phyloP scores from a whole-genome alignment of 345 rosid species.

The Luvunga scandens region DNA sequence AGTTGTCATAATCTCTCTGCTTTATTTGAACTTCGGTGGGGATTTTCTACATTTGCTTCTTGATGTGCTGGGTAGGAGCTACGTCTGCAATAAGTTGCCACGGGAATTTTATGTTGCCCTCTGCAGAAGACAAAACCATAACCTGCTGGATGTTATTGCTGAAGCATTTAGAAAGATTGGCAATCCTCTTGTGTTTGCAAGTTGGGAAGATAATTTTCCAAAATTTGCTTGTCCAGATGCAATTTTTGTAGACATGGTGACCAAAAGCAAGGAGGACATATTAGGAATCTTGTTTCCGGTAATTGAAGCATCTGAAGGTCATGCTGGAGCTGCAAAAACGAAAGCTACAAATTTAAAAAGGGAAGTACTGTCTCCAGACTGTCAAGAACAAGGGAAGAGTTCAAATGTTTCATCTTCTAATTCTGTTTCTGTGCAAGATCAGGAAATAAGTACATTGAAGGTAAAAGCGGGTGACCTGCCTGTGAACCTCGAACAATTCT shows the following conservation, averaged over 20 bases:
- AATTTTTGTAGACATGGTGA: constrained; percentile 33
- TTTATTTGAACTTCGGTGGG: constrained; percentile 31
- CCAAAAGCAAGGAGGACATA: constrained; percentile 26
- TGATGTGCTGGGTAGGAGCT: constrained; percentile 11
- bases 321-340: neutral
- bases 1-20: constrained; percentile 28
- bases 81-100: constrained; percentile 25
- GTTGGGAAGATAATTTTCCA: constrained; percentile 1
- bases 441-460: neutral
- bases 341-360: neutral
- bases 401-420: neutral
- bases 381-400: constrained; percentile 4
- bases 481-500: neutral
- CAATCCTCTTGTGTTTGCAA: constrained; percentile 35
- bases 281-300: constrained; percentile 23
- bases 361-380: neutral
- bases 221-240: constrained; percentile 8
- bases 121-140: neutral
- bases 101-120: constrained; percentile 15
- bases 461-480: neutral
- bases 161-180: constrained; percentile 30
- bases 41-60: constrained; percentile 2
- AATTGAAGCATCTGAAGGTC: constrained; percentile 4
- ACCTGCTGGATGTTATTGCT: constrained; percentile 8
- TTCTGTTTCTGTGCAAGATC: neutral